Conservation (phyloP, 768 basidiomycete species). For the Russula earlei region DNA sequence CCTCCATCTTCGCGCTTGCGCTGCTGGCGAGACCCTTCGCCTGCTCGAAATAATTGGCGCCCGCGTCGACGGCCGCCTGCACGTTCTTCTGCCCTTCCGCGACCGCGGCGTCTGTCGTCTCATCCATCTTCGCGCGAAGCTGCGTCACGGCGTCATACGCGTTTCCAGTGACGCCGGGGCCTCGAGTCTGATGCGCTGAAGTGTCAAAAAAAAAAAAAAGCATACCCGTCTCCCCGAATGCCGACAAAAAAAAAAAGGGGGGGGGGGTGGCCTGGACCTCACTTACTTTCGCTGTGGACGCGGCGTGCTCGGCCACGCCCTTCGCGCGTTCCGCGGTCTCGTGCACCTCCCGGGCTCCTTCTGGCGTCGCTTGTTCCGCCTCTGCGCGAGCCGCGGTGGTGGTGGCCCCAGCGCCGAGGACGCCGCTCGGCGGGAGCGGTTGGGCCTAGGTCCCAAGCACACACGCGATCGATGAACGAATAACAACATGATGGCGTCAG, state of each 20-base stretch:
- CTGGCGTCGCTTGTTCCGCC: slow-evolving; percentile 36
- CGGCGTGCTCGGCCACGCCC: slow-evolving; percentile 42
- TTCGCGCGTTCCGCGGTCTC: slow-evolving; percentile 37
- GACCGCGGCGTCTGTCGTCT: slow-evolving; percentile 44
- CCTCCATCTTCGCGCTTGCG: slow-evolving; percentile 26
- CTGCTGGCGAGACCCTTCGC: slow-evolving; percentile 39
- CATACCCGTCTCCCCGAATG: background rate
- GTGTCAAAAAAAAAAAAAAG: background rate
- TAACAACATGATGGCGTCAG: too few species aligned
- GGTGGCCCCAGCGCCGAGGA: slow-evolving; percentile 22
- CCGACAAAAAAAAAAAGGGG: background rate
- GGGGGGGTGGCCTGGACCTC: background rate
- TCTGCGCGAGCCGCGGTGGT: slow-evolving; percentile 50
- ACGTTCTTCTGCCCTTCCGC: slow-evolving; percentile 46
- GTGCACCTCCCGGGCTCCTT: slow-evolving; percentile 37
- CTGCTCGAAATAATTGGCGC: slow-evolving; percentile 44
- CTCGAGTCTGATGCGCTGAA: background rate
- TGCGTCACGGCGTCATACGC: slow-evolving; percentile 22
- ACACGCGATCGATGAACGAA: background rate
- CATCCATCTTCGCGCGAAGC: slow-evolving; percentile 24
- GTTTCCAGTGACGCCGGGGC: slow-evolving; percentile 5
- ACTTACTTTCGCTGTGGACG: slow-evolving; percentile 42
- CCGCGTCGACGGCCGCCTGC: slow-evolving; percentile 35
- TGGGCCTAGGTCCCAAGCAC: background rate
- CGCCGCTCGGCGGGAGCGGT: background rate